Base-by-base conservation (phyloP, 192 early-diverging fungal species). In the Entomortierella beljakovae region DNA sequence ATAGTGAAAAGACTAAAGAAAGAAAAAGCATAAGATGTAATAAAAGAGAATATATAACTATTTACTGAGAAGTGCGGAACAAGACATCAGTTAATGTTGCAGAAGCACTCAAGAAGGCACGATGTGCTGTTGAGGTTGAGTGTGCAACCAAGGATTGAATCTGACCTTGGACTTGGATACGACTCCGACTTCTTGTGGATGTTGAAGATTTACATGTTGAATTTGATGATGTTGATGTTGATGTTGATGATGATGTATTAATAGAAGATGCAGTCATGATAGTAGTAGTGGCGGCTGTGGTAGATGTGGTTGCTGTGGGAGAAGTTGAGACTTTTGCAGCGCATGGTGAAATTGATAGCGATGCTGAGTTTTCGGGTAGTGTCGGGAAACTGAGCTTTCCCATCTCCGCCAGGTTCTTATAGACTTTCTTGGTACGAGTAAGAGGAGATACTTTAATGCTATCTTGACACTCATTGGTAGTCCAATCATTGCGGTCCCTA, bases 11-110 rank as follows among this genome's bases (percentile, higher is more conserved):
- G 42, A 32, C 22, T 26, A 4, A 23, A 34, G 2, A 37, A 34
- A 23, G n/a, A 46, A 8, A 52, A 46, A 37, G 15, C 33, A 63
- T 2, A 46, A 15, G 20, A 46, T 10, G 43, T 20, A 20, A 46
- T 11, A 20, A 46, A 20, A 46, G 43, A 16, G 43, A 46, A 11
- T 46, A 46, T 46, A n/a, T n/a, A n/a, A 11, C 32, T n/a, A 38
- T 31, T 26, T 62, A 76, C 49, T 57, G 55, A 7, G 61, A 46
- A 32, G 61, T 46, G 31, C 70, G 70, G 58, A 64, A 77, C 34
- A 77, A 40, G 26, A 77, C 74, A 28, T 77, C 74, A 6, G 52
- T 59, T n/a, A 77, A 34, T 20, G 74, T 77, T 7, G 74, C 32
- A 9, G 66, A 68, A 2, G 74, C 74, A 11, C 28, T 61, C 43